Percentiles rank a stretch among this genome's conserved stretches.
Evolutionary conservation across 1,139 yeast species (phyloP).

Genomic region (Geotrichum citri-aurantii): DNA sequence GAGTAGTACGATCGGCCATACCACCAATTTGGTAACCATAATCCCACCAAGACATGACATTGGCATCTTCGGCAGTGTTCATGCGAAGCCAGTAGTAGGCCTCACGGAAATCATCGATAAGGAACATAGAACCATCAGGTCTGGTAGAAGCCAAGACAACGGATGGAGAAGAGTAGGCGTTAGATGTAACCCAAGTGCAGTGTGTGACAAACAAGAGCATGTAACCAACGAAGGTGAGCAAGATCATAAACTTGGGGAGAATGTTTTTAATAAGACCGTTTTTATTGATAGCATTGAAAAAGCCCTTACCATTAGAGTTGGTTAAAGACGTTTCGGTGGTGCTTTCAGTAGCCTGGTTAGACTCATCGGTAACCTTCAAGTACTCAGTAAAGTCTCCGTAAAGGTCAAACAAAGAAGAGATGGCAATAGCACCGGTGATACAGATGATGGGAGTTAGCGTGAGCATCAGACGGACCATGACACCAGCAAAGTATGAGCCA

Average conservation of each 20-base stretch:
- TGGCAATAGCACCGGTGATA: conserved; percentile 82
- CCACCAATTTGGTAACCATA: conserved; percentile 99
- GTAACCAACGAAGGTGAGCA: conserved; percentile 68
- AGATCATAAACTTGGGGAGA: conserved; percentile 56
- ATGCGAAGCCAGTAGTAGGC: conserved; percentile 98
- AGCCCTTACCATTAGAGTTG: conserved; percentile 18
- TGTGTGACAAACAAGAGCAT: conserved; percentile 81
- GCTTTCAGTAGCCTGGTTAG: conserved; percentile 12
- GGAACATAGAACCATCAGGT: conserved; percentile 77
- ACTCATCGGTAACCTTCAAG: conserved; percentile 16
- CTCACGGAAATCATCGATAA: conserved; percentile 97
- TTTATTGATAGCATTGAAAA: conserved; percentile 19
- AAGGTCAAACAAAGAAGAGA: conserved; percentile 77
- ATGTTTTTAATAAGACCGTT: conserved; percentile 33
- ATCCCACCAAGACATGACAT: conserved; percentile 99
- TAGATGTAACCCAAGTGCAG: conserved; percentile 96
- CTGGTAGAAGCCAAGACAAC: conserved; percentile 83
- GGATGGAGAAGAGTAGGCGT: conserved; percentile 95
- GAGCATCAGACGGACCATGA: conserved; percentile 96
- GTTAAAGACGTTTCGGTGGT: conserved; percentile 9
- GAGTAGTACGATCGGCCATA: conserved; percentile 98
- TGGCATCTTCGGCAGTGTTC: conserved; percentile 95
- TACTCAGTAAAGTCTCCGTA: conserved; percentile 56
- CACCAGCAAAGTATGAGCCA: conserved; percentile 97
- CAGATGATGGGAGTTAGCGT: conserved; percentile 95